Evolutionary conservation across 169 alveolate genomes (phyloP).

Genomic region (Perkinsus chesapeaki): DNA sequence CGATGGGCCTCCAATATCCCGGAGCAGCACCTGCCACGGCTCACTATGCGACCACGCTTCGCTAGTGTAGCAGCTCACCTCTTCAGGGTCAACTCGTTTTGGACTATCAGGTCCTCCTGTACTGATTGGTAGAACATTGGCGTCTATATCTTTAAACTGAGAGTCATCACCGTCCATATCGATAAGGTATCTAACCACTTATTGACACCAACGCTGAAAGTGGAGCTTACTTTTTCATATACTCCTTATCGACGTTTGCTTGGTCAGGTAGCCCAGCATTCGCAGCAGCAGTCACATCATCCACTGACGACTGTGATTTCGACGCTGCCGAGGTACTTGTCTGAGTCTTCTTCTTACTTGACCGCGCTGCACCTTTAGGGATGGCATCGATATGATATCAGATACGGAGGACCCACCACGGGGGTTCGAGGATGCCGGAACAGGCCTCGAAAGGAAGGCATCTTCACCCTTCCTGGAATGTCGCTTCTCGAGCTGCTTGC

Average conservation of each 20-base stretch:
- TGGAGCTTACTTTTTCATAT: neutral
- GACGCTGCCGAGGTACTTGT: neutral
- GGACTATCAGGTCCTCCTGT: neutral
- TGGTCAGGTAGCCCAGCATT: neutral
- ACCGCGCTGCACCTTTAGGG: too few species aligned
- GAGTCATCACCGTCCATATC: slow-evolving; percentile 32
- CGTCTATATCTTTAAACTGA: slow-evolving; percentile 22
- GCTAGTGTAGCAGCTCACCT: neutral
- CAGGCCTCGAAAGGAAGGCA: neutral
- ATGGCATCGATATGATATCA: neutral
- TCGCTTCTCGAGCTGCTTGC: neutral
- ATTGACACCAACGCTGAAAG: neutral
- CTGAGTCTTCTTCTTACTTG: neutral
- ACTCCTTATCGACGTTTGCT: neutral
- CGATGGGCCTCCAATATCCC: neutral
- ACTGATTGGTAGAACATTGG: neutral
- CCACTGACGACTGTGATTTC: neutral
- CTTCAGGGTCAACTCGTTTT: neutral
- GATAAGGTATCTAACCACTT: neutral
- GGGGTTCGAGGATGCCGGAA: neutral
- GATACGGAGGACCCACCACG: neutral
- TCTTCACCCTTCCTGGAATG: neutral
- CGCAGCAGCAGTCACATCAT: neutral
- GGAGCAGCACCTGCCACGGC: neutral
- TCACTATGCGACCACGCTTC: neutral